Conservation (phyloP, 208 protist species). For the Tritrichomonas foetus region DNA sequence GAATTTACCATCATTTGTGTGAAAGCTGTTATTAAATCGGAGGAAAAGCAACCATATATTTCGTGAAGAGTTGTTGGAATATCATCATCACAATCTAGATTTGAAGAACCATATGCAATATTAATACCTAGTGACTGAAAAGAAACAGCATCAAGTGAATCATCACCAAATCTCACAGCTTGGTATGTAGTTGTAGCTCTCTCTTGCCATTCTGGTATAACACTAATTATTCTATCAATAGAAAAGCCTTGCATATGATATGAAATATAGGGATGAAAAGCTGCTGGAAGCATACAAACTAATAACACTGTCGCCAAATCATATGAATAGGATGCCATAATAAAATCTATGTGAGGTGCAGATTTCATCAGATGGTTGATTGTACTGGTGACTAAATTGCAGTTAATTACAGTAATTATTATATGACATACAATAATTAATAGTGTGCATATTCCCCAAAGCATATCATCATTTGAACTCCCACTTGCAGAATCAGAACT, state of each 20-base stretch:
- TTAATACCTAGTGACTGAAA: background rate
- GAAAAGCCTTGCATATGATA: background rate
- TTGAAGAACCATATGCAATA: background rate
- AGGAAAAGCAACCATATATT: background rate
- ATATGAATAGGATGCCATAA: conserved; percentile 28
- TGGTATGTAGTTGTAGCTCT: background rate
- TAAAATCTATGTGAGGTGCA: background rate
- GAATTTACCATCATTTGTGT: background rate
- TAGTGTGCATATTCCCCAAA: background rate
- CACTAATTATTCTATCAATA: background rate
- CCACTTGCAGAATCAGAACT: background rate
- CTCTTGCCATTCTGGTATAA: background rate
- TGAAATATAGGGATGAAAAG: background rate
- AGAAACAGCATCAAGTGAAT: background rate
- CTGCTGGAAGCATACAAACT: background rate
- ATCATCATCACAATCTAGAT: background rate
- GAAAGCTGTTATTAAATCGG: background rate
- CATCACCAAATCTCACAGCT: background rate
- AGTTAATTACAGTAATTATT: background rate
- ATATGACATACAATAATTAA: background rate
- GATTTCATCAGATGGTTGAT: background rate
- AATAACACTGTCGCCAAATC: background rate
- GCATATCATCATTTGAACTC: background rate
- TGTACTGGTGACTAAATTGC: background rate
- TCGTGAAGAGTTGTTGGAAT: background rate